Evolutionary conservation across 75 land plant species (phyloP), one percentile per base, ranked within the genome.

Genomic region (Sequoiadendron giganteum): DNA sequence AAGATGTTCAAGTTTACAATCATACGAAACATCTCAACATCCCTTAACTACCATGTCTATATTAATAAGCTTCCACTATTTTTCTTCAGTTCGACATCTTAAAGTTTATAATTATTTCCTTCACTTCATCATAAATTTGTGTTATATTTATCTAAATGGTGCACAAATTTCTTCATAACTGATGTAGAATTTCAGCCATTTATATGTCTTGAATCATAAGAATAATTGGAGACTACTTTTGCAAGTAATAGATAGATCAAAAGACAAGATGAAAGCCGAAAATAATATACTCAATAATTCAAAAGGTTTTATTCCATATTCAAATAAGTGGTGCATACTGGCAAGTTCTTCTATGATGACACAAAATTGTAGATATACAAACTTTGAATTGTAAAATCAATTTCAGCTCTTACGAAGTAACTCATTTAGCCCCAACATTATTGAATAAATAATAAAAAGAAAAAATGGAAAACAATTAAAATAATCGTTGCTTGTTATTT

Each of bases 391-490:
- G 1, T 13, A 48, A 34, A 47, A 84, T 52, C 34, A 84, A 48
- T 36, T 84, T 42, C 54, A 79, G 83, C 28, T 39, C 83, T 40
- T 79, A 79, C 85, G 39, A 84, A 84, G 52, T 84, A 32, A 84
- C 34, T 84, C 54, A 84, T 84, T 84, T 52, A 38, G 56, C 32
- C 85, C 36, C 28, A 9, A 79, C 47, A 49, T 84, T 84, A 84
- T 84, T 84, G 38, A 84, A 84, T 84, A 52, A 84, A 84, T 84
- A 84, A 25, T 55, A 49, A 84, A 56, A 84, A 84, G 30, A 14
- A 56, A 48, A 84, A 84, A 84, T 49, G 36, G 56, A 42, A 82
- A 84, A 84, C 85, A 32, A 84, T 84, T 84, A 84, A 56, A 84
- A 48, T 84, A 38, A 84, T 82, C 45, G 38, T 30, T 56, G 11